Evolutionary conservation across 1,284 basidiomycete species (phyloP).

Genomic region (Austroboletus rostrupii): DNA sequence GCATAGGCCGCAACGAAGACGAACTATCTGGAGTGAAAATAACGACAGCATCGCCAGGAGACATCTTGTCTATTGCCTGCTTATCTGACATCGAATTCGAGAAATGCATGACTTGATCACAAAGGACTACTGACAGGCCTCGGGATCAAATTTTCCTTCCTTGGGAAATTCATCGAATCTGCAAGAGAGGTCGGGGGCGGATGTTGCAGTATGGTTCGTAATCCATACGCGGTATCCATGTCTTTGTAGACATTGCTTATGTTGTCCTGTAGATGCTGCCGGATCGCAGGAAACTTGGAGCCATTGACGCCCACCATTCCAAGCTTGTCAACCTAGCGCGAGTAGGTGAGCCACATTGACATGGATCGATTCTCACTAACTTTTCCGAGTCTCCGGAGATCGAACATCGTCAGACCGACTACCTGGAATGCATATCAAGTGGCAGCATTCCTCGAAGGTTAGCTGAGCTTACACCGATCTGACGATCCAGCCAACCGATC

Average conservation of each 20-base stretch:
- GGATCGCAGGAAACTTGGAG: conserved; percentile 82
- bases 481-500: conserved; percentile 4
- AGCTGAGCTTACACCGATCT: conserved; percentile 61
- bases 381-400: conserved; percentile 83
- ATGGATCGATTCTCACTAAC: conserved; percentile 35
- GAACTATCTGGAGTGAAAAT: conserved; percentile 84
- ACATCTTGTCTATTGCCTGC: conserved; percentile 74
- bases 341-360: not conserved
- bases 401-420: conserved; percentile 86
- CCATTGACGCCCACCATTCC: conserved; percentile 84
- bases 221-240: conserved; percentile 71
- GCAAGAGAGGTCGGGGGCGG: conserved; percentile 3
- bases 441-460: not conserved
- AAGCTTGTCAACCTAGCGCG: conserved; percentile 57
- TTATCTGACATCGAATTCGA: conserved; percentile 58
- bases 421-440: conserved; percentile 48
- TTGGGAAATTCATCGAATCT: conserved; percentile 82
- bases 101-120: conserved; percentile 1
- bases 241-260: conserved; percentile 83
- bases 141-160: conserved; percentile 63
- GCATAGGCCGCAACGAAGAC: conserved; percentile 23
- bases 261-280: conserved; percentile 78
- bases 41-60: conserved; percentile 82
- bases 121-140: conserved; percentile 63
- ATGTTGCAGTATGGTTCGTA: not conserved